Percentiles rank a stretch among this genome's conserved stretches.
Evolutionary conservation across 140 eudicot species (phyloP).

Genomic region (Ambrosia hybrid): DNA sequence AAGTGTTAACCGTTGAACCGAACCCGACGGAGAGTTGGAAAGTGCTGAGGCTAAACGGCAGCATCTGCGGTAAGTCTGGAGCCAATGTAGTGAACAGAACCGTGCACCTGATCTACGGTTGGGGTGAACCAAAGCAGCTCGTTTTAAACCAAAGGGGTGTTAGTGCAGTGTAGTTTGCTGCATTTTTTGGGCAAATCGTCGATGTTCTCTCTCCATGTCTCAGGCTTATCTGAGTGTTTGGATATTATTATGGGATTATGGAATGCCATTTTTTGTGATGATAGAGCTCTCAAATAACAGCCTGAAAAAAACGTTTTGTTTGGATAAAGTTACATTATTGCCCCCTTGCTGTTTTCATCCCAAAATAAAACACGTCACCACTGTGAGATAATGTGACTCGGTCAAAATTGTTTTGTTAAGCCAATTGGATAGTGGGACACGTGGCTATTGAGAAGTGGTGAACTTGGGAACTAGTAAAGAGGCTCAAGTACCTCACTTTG

Average conservation of each 20-base stretch:
- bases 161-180: slow-evolving; percentile 75
- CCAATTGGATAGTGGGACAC: too few species aligned
- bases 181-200: slow-evolving; percentile 80
- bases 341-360: neutral
- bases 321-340: neutral
- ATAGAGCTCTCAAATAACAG: too few species aligned
- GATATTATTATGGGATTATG: too few species aligned
- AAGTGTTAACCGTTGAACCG: slow-evolving; percentile 60
- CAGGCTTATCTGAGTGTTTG: too few species aligned
- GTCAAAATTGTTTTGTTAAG: too few species aligned
- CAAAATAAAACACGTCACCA: too few species aligned
- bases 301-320: neutral
- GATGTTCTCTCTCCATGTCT: slow-evolving; percentile 57
- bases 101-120: slow-evolving; percentile 67
- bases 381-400: too few species aligned
- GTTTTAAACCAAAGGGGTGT: slow-evolving; percentile 73
- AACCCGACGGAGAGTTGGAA: slow-evolving; percentile 49
- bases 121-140: slow-evolving; percentile 88
- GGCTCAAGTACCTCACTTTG: slow-evolving; percentile 10
- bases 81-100: slow-evolving; percentile 37
- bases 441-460: slow-evolving; percentile 34
- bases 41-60: slow-evolving; percentile 87
- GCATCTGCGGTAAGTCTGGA: slow-evolving; percentile 44
- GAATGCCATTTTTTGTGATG: slow-evolving; percentile 14
- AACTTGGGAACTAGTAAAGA: slow-evolving; percentile 32